Percentiles rank a stretch among this genome's conserved stretches.
phyloP scores from a whole-genome alignment of 1,139 yeast species.

The Meyerozyma carpophila region DNA sequence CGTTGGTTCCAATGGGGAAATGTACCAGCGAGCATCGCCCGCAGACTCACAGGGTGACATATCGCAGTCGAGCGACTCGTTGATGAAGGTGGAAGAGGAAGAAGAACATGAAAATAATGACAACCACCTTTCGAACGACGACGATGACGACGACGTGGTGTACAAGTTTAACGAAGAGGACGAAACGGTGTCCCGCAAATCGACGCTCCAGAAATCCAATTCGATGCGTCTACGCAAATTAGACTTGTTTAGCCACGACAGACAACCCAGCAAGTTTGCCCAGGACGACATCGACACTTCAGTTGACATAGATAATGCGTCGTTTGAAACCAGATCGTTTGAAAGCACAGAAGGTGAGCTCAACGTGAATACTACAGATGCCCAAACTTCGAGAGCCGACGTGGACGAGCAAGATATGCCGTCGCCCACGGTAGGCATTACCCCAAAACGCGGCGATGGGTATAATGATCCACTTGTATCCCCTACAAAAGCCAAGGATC shows the following conservation, averaged over 20 bases:
- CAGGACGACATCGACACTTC: slow-evolving; percentile 1
- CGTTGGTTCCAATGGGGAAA: neutral
- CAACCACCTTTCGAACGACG: slow-evolving; percentile 2
- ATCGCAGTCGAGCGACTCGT: slow-evolving; percentile 28
- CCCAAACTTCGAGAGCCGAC: neutral
- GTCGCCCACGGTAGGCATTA: neutral
- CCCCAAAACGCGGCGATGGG: neutral
- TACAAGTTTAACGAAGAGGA: slow-evolving; percentile 26
- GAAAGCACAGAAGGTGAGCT: neutral
- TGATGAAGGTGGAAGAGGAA: slow-evolving; percentile 39
- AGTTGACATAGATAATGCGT: slow-evolving; percentile 2
- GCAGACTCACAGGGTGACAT: neutral
- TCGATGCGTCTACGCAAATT: slow-evolving; percentile 42
- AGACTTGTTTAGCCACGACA: slow-evolving; percentile 25
- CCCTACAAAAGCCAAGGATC: slow-evolving; percentile 4
- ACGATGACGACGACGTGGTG: slow-evolving; percentile 24
- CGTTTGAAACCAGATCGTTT: slow-evolving; percentile 3
- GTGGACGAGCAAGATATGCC: neutral
- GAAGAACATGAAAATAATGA: slow-evolving; percentile 24
- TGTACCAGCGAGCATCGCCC: neutral
- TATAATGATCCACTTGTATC: slow-evolving; percentile 5
- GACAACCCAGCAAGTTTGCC: neutral
- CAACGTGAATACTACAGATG: neutral
- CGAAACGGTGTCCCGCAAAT: slow-evolving; percentile 31
- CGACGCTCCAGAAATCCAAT: slow-evolving; percentile 36